phyloP scores from a whole-genome alignment of 2,329 filamentous ascomycete genomes.

The Alternaria gaisen region DNA sequence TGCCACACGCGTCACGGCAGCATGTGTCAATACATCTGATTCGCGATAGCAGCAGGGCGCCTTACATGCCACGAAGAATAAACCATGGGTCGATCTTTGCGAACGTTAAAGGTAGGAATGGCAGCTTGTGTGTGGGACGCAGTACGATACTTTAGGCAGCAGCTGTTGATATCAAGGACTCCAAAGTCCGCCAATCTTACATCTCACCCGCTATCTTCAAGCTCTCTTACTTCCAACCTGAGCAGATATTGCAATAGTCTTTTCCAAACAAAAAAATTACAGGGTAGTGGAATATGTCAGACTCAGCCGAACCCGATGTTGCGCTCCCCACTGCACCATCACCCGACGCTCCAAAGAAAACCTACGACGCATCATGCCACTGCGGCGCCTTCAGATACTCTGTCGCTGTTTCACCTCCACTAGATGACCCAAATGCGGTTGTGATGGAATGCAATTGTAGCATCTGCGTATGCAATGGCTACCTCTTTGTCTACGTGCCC shows the following conservation, averaged over 20 bases:
- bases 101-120: not conserved
- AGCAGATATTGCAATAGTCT: not conserved
- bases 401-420: constrained; percentile 60
- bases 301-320: not conserved
- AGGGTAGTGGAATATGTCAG: constrained; percentile 5
- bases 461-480: constrained; percentile 61
- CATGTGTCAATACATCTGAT: constrained; percentile 11
- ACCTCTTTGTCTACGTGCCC: constrained; percentile 55
- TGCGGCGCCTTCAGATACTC: constrained; percentile 62
- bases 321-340: constrained; percentile 11
- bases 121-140: not conserved
- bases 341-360: constrained; percentile 13
- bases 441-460: constrained; percentile 64
- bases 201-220: not conserved
- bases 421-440: constrained; percentile 52
- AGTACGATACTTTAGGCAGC: constrained; percentile 2
- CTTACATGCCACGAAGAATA: not conserved
- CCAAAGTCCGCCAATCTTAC: not conserved
- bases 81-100: not conserved
- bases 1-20: constrained; percentile 8
- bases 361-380: constrained; percentile 61
- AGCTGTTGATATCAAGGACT: not conserved
- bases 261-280: not conserved
- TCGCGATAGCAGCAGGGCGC: constrained; percentile 7
- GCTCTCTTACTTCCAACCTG: not conserved